Base-by-base conservation (phyloP, 192 early-diverging fungal genomes). In the Gorgonomyces haynaldii region DNA sequence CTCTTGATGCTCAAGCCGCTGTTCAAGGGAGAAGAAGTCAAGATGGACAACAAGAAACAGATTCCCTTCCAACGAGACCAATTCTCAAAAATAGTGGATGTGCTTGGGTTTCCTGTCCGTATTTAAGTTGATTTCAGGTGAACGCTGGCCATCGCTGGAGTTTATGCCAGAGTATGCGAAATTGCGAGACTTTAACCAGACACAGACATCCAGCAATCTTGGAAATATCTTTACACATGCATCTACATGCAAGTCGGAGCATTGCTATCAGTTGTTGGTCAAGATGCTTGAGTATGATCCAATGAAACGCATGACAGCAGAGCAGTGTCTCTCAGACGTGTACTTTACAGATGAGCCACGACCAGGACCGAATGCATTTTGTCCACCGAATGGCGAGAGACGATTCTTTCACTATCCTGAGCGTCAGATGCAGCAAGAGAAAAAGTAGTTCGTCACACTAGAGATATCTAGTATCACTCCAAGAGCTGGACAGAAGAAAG, bases 1-100 rank as follows among this genome's bases (percentile, higher is more conserved):
- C 80, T 96, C 62, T 69, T 96, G 37, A 81, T 84, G 48, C 82
- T 90, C 25, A 82, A 81, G 62, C 91, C 91, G 12, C 70, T 96
- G 50, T 96, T 95, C 67, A 92, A 91, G 53, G 92, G 92, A 28
- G 82, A 89, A 24, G 92, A 96, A 69, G 91, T 71, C 40, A 76
- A 81, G 54, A 70, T 76, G 56, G 70, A 61, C 32, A 42, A 12
- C 41, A 70, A 75, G 40, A 78, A 77, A 43, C 26, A 12, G 4
- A 73, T 75, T 25, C 68, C 68, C 9, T 74, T 72, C 39, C 67
- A 61, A 54, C 29, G 38, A 26, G 55, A 62, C 40, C 93, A 96
- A 67, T 66, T 96, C 50, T 81, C 83, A 53, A 87, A 95, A 62
- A 96, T 96, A 42, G 69, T 96, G 44, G 75, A 81, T 49, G 81